Evolutionary conservation across 345 rosid genomes (phyloP), one percentile per base, ranked within the genome.

Genomic region (Populus simonii): DNA sequence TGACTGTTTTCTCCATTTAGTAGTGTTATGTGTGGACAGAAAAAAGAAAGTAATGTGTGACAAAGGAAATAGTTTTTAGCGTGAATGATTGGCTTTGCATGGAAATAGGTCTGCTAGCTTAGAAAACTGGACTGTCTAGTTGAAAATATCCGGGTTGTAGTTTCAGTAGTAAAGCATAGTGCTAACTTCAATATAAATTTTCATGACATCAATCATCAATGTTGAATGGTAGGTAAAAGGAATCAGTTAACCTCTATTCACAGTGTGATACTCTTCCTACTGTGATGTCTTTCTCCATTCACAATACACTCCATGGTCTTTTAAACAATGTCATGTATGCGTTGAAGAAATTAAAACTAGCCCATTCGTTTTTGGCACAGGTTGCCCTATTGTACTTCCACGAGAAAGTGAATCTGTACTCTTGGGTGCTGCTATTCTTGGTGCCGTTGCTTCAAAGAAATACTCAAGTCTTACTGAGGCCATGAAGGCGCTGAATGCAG

Each of bases 341-440:
- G 5, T 39, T 25, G 20, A 49, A 68, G 51, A 76, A 71, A 22
- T 23, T 61, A 20, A 17, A 22, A 2, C 23, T 67, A 63, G 3
- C 47, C 18, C 29, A 0, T 55, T 45, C 5, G 18, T 59, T 18
- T 20, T 23, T 76, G 53, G 39, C 85, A 77, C 85, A 93, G 99
- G 98, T 88, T 95, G 91, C 82, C 89, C 94, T 29, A 89, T 95
- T 57, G 81, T 93, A 80, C 98, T 92, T 82, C 99, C 99, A 1
- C 92, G 92, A 69, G 98, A 93, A 87, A 92, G 87, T 76, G 94
- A 92, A 86, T 88, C 97, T 49, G 93, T 91, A 72, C 97, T 95
- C 51, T 79, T 95, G 75, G 98, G 98, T 84, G 97, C 94, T 81
- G 94, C 99, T 23, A 95, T 93, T 84, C 96, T 93, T 20, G 99